Conservation (phyloP, 495 filamentous ascomycete genomes). For the Bryoglossum gracile region DNA sequence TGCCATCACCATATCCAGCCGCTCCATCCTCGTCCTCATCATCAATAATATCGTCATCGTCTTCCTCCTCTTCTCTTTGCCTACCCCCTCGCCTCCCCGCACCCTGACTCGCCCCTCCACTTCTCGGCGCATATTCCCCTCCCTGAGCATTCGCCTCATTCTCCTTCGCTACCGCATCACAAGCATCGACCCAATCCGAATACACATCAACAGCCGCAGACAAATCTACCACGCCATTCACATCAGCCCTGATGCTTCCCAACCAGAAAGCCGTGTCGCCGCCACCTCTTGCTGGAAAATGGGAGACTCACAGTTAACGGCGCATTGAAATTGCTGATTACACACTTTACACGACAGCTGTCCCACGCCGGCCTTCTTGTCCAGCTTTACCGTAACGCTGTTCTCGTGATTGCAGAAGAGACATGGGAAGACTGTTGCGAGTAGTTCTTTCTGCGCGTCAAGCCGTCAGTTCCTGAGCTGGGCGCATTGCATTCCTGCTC, state of each 20-base stretch:
- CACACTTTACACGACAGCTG: conserved; percentile 85
- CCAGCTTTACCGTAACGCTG: conserved; percentile 77
- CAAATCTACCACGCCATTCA: conserved; percentile 34
- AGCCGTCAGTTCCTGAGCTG: conserved; percentile 1
- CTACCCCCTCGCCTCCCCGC: conserved; percentile 34
- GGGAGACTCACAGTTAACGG: conserved; percentile 72
- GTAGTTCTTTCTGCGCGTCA: conserved; percentile 61
- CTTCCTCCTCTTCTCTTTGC: conserved; percentile 24
- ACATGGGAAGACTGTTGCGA: conserved; percentile 87
- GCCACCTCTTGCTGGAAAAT: neutral
- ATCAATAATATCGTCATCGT: conserved; percentile 27
- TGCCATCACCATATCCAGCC: conserved; percentile 25
- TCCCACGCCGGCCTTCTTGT: conserved; percentile 84
- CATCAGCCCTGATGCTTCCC: neutral
- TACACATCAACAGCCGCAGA: conserved; percentile 91
- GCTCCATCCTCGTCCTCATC: conserved; percentile 22
- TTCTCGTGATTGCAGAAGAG: conserved; percentile 98
- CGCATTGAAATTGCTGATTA: conserved; percentile 85
- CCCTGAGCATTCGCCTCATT: conserved; percentile 16
- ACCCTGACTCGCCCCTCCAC: conserved; percentile 7
- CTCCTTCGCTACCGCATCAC: conserved; percentile 69
- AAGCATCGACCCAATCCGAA: conserved; percentile 96
- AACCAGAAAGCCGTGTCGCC: neutral
- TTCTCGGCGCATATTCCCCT: conserved; percentile 11
- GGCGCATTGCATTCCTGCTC: too few relatives aligned